Evolutionary conservation across 192 early-diverging fungal species (phyloP), one percentile per base, ranked within the genome.

Genomic region (Entomortierella beljakovae): DNA sequence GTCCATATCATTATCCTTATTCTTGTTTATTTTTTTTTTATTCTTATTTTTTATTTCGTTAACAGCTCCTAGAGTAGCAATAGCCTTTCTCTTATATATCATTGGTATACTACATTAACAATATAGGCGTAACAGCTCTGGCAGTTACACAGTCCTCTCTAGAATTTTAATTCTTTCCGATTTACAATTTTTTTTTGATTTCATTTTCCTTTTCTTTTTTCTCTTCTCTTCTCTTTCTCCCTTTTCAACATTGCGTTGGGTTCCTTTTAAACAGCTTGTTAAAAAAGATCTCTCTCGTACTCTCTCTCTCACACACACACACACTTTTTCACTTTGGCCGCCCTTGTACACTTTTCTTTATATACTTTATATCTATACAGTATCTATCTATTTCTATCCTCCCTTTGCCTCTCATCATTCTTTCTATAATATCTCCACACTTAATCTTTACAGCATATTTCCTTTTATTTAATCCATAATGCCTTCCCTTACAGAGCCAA

Each of bases 101-200:
- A n/a, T n/a, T n/a, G n/a, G n/a, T n/a, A n/a, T n/a, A n/a, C n/a
- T n/a, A n/a, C n/a, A n/a, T n/a, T n/a, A n/a, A n/a, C n/a, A n/a
- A n/a, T n/a, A n/a, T n/a, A n/a, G n/a, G 9, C 28, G 33, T 25
- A 52, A 49, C 61, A 52, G 61, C 34, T n/a, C n/a, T 37, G 55
- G 22, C 55, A 38, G 62, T 42, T 42, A 59, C 62, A 56, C 66
- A 28, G 74, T 68, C 74, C 74, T 61, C 43, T 66, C 65, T 68
- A 68, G 74, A 77, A 77, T 77, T 77, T 77, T 77, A 77, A 76
- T 77, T 77, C 60, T 64, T 77, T 68, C 74, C 66, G 34, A 62
- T 35, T 55, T 51, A 18, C 48, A 15, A 25, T 52, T 25, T 55
- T 40, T 10, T 26, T 52, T 42, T 35, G 28, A 22, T 33, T 54